Conservation (phyloP, 179 eudicot species). For the Gypsophila paniculata region DNA sequence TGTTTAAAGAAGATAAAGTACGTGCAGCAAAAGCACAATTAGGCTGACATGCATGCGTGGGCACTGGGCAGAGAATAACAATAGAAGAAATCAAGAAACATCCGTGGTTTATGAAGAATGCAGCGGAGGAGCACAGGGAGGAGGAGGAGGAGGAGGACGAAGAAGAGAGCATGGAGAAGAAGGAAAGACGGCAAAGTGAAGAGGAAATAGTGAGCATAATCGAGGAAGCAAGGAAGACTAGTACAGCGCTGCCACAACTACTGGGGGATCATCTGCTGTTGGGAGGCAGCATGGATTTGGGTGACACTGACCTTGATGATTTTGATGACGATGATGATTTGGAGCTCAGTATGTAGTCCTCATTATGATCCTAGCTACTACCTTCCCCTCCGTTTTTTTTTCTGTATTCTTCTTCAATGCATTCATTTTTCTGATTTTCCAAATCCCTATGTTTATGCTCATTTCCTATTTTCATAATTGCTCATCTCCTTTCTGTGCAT, state of each 20-base stretch:
- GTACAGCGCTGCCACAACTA: neutral
- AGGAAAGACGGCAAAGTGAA: constrained; percentile 23
- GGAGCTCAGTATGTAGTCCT: constrained; percentile 29
- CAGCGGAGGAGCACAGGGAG: constrained; percentile 27
- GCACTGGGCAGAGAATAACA: constrained; percentile 42
- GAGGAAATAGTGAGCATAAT: constrained; percentile 37
- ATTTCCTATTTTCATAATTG: too few species aligned
- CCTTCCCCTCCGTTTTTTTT: too few species aligned
- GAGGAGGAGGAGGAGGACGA: constrained; percentile 17
- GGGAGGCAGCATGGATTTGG: constrained; percentile 37
- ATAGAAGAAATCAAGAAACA: constrained; percentile 42
- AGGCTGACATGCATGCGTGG: too few species aligned
- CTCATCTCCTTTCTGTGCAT: too few species aligned
- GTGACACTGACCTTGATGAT: constrained; percentile 35
- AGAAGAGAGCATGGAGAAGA: neutral
- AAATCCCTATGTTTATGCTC: too few species aligned
- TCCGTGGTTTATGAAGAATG: constrained; percentile 37
- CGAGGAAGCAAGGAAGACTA: constrained; percentile 32
- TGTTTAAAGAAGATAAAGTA: too few species aligned
- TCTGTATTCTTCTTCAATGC: neutral
- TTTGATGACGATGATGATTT: constrained; percentile 35
- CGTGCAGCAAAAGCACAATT: too few species aligned
- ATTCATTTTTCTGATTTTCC: too few species aligned
- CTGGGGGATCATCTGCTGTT: constrained; percentile 21
- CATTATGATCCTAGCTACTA: constrained; percentile 22